Base-by-base conservation (phyloP, 768 basidiomycete species). In the Phylloporus arenicola region DNA sequence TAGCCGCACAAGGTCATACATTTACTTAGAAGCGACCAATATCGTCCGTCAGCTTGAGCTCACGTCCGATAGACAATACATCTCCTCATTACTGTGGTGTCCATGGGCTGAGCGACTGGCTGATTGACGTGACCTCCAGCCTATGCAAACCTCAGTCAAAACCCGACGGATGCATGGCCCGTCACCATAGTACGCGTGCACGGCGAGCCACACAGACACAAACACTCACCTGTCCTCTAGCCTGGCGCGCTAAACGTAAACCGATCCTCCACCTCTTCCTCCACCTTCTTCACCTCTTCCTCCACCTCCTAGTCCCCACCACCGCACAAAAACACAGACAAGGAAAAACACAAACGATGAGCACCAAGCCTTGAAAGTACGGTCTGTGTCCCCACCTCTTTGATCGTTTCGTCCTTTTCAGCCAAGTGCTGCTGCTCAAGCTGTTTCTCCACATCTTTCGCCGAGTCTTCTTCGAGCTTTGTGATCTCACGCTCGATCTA, bases 401-500 rank as follows among this genome's bases (percentile, higher is more conserved):
- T 37, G 7, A 50, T 29, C 6, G 35, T 13, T 0, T 1, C 30
- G n/a, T 42, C 17, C 12, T 30, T 46, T 13, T 42, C 54, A 1
- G 52, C 63, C 37, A 13, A 8, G n/a, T 46, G 49, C 16, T 64
- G 63, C 12, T 56, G 48, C 34, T 43, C 45, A 14, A 63, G 40
- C 17, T 65, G 61, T 27, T 54, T 56, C 38, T 58, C 29, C 7
- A 65, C 61, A 30, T 64, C 63, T 4, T 10, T 54, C 22, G 31
- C 55, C 2, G 63, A 65, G 37, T 64, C 59, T 6, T 48, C 47
- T 43, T 53, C 50, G 13, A 64, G 53, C 30, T 65, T 48, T 27
- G 33, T 44, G 7, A 65, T 58, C 27, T 64, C 42, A 5, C 57
- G 53, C 1, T 60, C 58, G 10, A 64, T 64, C 64, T 64, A 22